Conservation (phyloP, 2,329 filamentous ascomycete genomes). For the Zymoseptoria crescenta region DNA sequence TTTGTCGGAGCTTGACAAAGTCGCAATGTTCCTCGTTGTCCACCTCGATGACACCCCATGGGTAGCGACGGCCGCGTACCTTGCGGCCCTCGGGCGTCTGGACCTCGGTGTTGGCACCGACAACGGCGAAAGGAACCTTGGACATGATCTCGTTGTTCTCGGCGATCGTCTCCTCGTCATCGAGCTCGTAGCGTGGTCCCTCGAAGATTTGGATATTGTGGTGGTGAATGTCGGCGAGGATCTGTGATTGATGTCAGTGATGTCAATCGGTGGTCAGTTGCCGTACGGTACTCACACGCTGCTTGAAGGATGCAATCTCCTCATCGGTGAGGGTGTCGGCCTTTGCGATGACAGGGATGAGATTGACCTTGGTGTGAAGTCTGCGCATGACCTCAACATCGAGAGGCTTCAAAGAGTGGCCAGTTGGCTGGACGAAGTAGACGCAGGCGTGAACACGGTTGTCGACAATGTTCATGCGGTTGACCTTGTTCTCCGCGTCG, state of each 20-base stretch:
- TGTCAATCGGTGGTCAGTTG: not conserved
- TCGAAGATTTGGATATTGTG: slow-evolving; percentile 99
- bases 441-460: slow-evolving; percentile 98
- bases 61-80: slow-evolving; percentile 91
- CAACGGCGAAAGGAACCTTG: slow-evolving; percentile 96
- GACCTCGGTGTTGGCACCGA: slow-evolving; percentile 93
- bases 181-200: slow-evolving; percentile 93
- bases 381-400: slow-evolving; percentile 99
- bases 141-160: slow-evolving; percentile 99
- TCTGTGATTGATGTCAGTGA: slow-evolving; percentile 49
- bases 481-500: slow-evolving; percentile 99
- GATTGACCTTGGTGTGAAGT: slow-evolving; percentile 99
- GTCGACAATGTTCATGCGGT: slow-evolving; percentile 99
- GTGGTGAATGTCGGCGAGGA: slow-evolving; percentile 91
- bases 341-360: slow-evolving; percentile 99
- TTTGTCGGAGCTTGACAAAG: slow-evolving; percentile 98
- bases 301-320: slow-evolving; percentile 90
- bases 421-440: slow-evolving; percentile 98
- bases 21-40: slow-evolving; percentile 99
- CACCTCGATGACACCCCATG: slow-evolving; percentile 97
- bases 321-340: slow-evolving; percentile 96
- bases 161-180: slow-evolving; percentile 98
- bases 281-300: slow-evolving; percentile 61
- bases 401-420: slow-evolving; percentile 94
- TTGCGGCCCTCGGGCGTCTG: slow-evolving; percentile 85